phyloP scores from a whole-genome alignment of 2,329 filamentous ascomycete genomes.

The Scleromitrula shiraiana region DNA sequence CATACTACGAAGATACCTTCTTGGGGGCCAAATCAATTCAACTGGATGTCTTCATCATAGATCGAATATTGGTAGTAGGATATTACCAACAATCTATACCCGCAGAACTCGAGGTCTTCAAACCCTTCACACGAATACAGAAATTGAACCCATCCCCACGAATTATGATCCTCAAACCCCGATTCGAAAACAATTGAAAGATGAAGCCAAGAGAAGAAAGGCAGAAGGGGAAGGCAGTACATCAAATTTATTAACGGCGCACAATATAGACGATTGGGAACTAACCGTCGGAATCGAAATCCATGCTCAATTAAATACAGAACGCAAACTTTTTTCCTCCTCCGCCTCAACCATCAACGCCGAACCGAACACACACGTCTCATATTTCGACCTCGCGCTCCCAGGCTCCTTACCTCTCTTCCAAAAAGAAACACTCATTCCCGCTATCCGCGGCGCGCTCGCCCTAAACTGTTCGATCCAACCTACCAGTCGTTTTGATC shows the following conservation, averaged over 20 bases:
- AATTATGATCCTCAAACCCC: constrained; percentile 32
- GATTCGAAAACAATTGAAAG: constrained; percentile 65
- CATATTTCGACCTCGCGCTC: constrained; percentile 80
- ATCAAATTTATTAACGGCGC: constrained; percentile 30
- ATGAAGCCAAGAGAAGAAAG: constrained; percentile 49
- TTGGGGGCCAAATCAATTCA: constrained; percentile 22
- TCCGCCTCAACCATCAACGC: constrained; percentile 58
- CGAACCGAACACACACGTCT: constrained; percentile 75
- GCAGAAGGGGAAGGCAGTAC: constrained; percentile 29
- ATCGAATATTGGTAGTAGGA: not conserved
- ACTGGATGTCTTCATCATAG: constrained; percentile 22
- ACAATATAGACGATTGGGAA: constrained; percentile 61
- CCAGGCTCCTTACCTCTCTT: constrained; percentile 85
- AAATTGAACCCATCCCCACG: constrained; percentile 3
- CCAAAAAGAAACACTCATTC: constrained; percentile 73
- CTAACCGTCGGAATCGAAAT: constrained; percentile 95
- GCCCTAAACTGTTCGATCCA: constrained; percentile 77
- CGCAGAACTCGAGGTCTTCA: constrained; percentile 14
- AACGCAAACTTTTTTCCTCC: constrained; percentile 79
- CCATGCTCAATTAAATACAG: constrained; percentile 89
- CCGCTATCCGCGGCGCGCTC: constrained; percentile 82
- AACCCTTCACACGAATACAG: constrained; percentile 11
- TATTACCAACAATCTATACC: constrained; percentile 10
- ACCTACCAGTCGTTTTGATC: constrained; percentile 73
- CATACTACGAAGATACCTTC: constrained; percentile 27